Base-by-base conservation (phyloP, 345 rosid genomes). In the Euclidium syriacum region DNA sequence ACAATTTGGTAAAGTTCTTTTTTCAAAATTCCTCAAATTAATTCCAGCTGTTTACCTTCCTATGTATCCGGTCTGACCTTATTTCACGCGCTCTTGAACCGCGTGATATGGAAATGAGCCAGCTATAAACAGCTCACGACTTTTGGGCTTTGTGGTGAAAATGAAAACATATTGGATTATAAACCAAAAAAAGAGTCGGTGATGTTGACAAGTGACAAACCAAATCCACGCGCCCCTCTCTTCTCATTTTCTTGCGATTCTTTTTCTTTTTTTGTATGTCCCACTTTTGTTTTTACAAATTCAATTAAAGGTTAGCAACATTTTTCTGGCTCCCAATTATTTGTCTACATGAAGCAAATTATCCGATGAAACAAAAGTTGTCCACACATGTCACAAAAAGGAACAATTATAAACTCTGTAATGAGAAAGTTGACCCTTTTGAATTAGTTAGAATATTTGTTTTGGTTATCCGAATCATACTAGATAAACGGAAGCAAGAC, bases 51-150 rank as follows among this genome's bases (percentile, higher is more conserved):
- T 46, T 41, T 17, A 24, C 22, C 19, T 42, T 38, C 15, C 0
- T 16, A 17, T 18, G 10, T 27, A 33, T 23, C n/a, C 19, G 44
- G 23, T 58, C 8, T 58, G 52, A 22, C 16, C 23, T n/a, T 10
- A 25, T 4, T 17, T 4, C 9, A 65, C 65, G 51, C 65, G 72
- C 40, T 38, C 2, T 7, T 10, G n/a, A 27, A 67, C 58, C 50
- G 72, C 50, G 72, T 57, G 65, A 38, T 38, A 0, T 19, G 1
- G 15, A 19, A 39, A 49, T 8, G 50, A 24, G 72, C 4, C 72
- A 67, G 58, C 72, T 40, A 40, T 49, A 30, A 39, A 67, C 72
- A 67, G 72, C 65, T 58, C 72, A 67, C 57, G 25, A 5, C 23
- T 50, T 49, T 67, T 67, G 52, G 72, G 72, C 5, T 57, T 58